Evolutionary conservation across 176 grass and related monocot genomes (phyloP), one percentile per base, ranked within the genome.

Genomic region (Paspalum vaginatum): DNA sequence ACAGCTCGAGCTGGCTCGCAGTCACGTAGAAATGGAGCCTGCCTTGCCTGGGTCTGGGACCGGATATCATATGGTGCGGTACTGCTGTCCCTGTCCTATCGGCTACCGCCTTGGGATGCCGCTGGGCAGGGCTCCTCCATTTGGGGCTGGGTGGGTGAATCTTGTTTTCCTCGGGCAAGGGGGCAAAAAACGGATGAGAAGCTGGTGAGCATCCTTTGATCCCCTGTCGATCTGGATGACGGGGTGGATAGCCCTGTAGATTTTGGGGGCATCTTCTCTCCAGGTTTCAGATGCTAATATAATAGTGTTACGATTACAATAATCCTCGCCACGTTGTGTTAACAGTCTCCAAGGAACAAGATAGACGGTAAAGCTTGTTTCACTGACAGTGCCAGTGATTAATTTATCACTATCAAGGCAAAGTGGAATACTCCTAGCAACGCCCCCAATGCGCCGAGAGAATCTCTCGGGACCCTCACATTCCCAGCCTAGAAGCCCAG

Each of bases 391-490:
- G 32, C 11, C n/a, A 47, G n/a, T 25, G 43, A 2, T 16, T 70
- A 48, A 68, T 46, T 46, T 22, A 41, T 21, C 41, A 46, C 41
- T 14, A 13, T 47, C 67, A 26, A 15, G 61, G 41, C 57, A 68
- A 46, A 32, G 17, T 24, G 13, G 22, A 17, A 14, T 11, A 4
- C 32, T 32, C 32, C 32, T 32, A 32, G 32, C 32, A 3, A 32
- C 32, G 32, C 32, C 22, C 12, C 21, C 21, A 1, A 6, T 4
- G 27, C 18, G 32, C 5, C 15, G 17, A 32, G 48, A 22, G 58
- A 75, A 75, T 60, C 61, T 80, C 18, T 81, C 38, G 78, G 44
- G n/a, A 75, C 32, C 47, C 77, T 75, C 84, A 27, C 70, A 69
- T 81, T 81, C 77, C 53, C 48, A 10, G 24, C 32, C 8, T 13